A percentile compares a stretch with the other conserved stretches of the same genome.
Evolutionary conservation across 805 yeast genomes (phyloP).

Genomic region (Ogataea minuta): DNA sequence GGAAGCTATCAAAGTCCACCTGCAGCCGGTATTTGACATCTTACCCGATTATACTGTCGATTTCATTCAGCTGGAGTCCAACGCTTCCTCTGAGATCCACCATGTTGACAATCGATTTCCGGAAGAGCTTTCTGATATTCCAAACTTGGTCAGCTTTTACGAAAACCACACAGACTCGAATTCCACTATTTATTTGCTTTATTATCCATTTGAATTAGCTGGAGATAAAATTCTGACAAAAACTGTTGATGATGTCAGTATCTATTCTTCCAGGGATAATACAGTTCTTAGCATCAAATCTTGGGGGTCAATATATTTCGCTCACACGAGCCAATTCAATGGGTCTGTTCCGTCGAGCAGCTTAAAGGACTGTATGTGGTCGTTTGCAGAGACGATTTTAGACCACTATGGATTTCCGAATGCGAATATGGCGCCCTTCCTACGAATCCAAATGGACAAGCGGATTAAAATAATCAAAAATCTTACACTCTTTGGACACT

Average conservation of each 20-base stretch:
- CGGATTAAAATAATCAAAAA: conserved; percentile 25
- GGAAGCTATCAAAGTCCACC: conserved; percentile 17
- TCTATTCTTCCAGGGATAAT: conserved; percentile 23
- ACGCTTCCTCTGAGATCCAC: neutral
- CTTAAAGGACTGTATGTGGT: conserved; percentile 26
- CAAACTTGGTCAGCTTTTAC: conserved; percentile 22
- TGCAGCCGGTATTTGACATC: conserved; percentile 12
- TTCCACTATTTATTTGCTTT: conserved; percentile 16
- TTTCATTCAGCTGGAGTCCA: conserved; percentile 2
- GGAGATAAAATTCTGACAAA: conserved; percentile 18
- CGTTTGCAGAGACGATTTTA: conserved; percentile 24
- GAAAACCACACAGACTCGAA: conserved; percentile 2
- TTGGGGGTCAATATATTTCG: conserved; percentile 32
- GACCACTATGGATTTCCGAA: conserved; percentile 22
- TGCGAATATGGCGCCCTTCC: conserved; percentile 23
- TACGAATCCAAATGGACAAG: conserved; percentile 24
- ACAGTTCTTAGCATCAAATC: conserved; percentile 16
- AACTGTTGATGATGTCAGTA: conserved; percentile 14
- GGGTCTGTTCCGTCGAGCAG: neutral
- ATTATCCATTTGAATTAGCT: conserved; percentile 28
- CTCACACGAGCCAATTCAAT: conserved; percentile 14
- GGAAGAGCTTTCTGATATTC: conserved; percentile 23
- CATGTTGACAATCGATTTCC: conserved; percentile 24
- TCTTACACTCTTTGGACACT: conserved; percentile 20
- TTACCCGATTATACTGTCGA: conserved; percentile 12